phyloP scores from a whole-genome alignment of 768 basidiomycete genomes.

The Pleurotus sapidus region DNA sequence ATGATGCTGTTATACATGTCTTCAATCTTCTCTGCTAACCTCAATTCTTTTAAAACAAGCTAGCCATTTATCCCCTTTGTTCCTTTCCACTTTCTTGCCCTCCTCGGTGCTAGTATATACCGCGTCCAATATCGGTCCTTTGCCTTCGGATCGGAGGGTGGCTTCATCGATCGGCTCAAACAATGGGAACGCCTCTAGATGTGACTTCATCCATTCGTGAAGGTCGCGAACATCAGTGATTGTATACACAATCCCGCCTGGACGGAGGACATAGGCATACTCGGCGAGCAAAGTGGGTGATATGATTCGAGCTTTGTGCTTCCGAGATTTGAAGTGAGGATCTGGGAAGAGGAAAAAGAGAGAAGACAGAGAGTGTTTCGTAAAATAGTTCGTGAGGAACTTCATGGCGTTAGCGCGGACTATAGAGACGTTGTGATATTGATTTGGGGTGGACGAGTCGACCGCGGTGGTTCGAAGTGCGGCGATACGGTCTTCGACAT shows the following conservation, averaged over 20 bases:
- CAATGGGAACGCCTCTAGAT: slow-evolving; percentile 84
- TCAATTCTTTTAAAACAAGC: slow-evolving; percentile 81
- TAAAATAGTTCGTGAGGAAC: slow-evolving; percentile 95
- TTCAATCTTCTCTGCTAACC: slow-evolving; percentile 16
- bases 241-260: slow-evolving; percentile 96
- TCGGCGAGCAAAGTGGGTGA: slow-evolving; percentile 97
- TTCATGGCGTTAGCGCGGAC: slow-evolving; percentile 98
- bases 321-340: slow-evolving; percentile 96
- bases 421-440: slow-evolving; percentile 87
- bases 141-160: slow-evolving; percentile 70
- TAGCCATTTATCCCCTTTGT: slow-evolving; percentile 87
- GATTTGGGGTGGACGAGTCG: slow-evolving; percentile 28
- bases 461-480: slow-evolving; percentile 77
- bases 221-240: slow-evolving; percentile 96
- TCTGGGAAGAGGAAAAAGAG: slow-evolving; percentile 99
- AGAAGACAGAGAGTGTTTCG: slow-evolving; percentile 84
- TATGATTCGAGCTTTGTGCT: slow-evolving; percentile 98
- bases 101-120: slow-evolving; percentile 90
- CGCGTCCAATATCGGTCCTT: slow-evolving; percentile 76
- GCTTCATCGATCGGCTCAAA: slow-evolving; percentile 81
- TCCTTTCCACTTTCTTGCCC: slow-evolving; percentile 94
- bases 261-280: slow-evolving; percentile 90
- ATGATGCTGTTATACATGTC: slow-evolving; percentile 24
- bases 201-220: slow-evolving; percentile 91
- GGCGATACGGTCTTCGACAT: slow-evolving; percentile 89